Base-by-base conservation (phyloP, 2,329 filamentous ascomycete genomes). In the Madurella fahalii region DNA sequence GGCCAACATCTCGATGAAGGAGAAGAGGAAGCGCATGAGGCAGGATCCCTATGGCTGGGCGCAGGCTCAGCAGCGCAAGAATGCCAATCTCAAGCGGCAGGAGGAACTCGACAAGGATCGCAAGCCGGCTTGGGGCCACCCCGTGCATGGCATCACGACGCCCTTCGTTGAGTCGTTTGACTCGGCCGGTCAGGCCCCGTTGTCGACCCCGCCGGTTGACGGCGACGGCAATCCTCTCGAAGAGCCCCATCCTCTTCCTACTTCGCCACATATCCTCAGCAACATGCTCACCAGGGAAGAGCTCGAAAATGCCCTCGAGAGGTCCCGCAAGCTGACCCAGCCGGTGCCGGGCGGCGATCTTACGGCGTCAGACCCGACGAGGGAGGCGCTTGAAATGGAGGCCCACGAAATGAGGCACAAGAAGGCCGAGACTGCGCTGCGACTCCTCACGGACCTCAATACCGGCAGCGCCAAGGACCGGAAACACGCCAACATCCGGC, bases 121-220 rank as follows among this genome's bases (percentile, higher is more conserved):
- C 56, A 77, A 82, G 55, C 78, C 78, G 45, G 78, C 78, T 44
- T 77, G 86, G 61, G 93, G 93, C 48, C 83, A 95, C 70, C 89
- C 91, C 1, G 77, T 99, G 60, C 81, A 86, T 64, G 94, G 93
- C 67, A 78, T 85, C 56, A 72, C 80, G 39, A 96, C 94, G 15
- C 82, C 91, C 31, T 96, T 96, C 67, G 75, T 96, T 64, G 81
- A 90, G 72, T 92, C 90, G 2, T 85, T 96, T 64, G 86, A 90
- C 67, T 82, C 80, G 9, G 85, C 80, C 18, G 80, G 79, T 50
- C 79, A 82, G 61, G 69, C 67, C 2, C 44, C 69, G 4, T 44
- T 67, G 3, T 74, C 72, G 30, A 63, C 64, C 39, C 68, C 73
- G 25, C 58, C 62, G 1, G 61, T 68, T 31, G 76, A 78, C 49